A percentile compares a stretch with the other conserved stretches of the same genome.
phyloP scores from a whole-genome alignment of 2,329 filamentous ascomycete species.

The Aspergillus intermedius region DNA sequence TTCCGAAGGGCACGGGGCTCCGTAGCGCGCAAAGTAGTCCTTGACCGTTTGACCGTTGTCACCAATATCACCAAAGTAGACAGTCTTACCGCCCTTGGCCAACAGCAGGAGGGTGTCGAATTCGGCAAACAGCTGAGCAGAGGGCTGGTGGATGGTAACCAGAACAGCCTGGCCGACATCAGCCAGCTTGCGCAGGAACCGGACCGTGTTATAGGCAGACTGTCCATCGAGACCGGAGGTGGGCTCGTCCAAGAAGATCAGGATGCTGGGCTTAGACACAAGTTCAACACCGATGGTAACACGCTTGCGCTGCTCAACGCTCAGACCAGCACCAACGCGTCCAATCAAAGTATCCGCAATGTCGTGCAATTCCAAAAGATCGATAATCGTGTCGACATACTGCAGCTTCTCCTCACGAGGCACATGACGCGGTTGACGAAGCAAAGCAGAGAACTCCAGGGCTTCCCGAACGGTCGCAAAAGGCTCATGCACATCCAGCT shows the following conservation, averaged over 20 bases:
- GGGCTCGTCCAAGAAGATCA: constrained; percentile 65
- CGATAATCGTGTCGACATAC: constrained; percentile 60
- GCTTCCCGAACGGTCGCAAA: constrained; percentile 61
- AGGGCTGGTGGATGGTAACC: constrained; percentile 66
- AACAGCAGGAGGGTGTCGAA: constrained; percentile 65
- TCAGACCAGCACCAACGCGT: constrained; percentile 40
- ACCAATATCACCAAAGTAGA: constrained; percentile 64
- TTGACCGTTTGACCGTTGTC: constrained; percentile 58
- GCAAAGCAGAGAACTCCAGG: constrained; percentile 58
- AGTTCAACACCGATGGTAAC: constrained; percentile 67
- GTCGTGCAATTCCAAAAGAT: constrained; percentile 56
- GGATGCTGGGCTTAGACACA: constrained; percentile 59
- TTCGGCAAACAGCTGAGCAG: constrained; percentile 59
- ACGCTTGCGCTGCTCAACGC: constrained; percentile 61
- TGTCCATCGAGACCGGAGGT: constrained; percentile 64
- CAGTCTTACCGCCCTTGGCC: constrained; percentile 61
- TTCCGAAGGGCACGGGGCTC: constrained; percentile 55
- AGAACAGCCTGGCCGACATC: constrained; percentile 61
- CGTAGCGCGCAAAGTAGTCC: constrained; percentile 60
- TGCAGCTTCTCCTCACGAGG: constrained; percentile 55
- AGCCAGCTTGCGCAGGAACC: constrained; percentile 60
- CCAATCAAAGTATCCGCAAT: constrained; percentile 58
- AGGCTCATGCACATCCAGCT: constrained; percentile 62
- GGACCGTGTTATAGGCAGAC: constrained; percentile 59
- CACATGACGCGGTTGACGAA: constrained; percentile 50